phyloP scores from a whole-genome alignment of 257 asterid species.

The Galeopsis tetrahit region DNA sequence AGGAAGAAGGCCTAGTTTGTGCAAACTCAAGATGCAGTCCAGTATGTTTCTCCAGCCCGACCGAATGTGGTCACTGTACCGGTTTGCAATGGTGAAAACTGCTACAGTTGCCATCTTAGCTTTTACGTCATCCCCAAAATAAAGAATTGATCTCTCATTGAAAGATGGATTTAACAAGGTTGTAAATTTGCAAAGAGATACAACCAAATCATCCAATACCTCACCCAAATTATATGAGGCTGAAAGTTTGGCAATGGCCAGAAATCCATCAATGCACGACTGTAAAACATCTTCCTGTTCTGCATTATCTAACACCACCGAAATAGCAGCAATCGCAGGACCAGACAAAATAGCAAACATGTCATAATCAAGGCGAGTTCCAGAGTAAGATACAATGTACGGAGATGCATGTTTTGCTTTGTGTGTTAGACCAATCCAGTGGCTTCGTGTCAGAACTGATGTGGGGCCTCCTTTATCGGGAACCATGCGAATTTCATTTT shows the following conservation, averaged over 20 bases:
- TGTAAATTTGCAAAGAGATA: constrained; percentile 86
- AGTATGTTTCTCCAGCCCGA: constrained; percentile 91
- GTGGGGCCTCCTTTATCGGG: constrained; percentile 69
- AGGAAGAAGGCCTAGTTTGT: constrained; percentile 85
- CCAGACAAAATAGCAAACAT: constrained; percentile 84
- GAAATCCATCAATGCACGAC: constrained; percentile 79
- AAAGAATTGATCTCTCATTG: constrained; percentile 61
- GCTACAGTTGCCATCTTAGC: constrained; percentile 85
- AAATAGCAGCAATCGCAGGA: constrained; percentile 86
- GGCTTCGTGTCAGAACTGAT: constrained; percentile 63
- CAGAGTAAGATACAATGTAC: constrained; percentile 60
- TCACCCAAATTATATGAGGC: constrained; percentile 66
- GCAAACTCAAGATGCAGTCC: constrained; percentile 89
- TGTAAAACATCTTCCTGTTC: constrained; percentile 71
- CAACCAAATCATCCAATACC: constrained; percentile 83
- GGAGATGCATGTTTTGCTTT: constrained; percentile 71
- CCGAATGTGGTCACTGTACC: constrained; percentile 81
- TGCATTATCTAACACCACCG: constrained; percentile 85
- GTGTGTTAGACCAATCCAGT: constrained; percentile 88
- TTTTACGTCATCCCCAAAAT: constrained; percentile 77
- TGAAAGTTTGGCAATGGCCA: constrained; percentile 82
- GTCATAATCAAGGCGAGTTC: constrained; percentile 73
- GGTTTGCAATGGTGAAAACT: constrained; percentile 79
- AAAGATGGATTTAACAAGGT: constrained; percentile 68
- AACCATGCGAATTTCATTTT: constrained; percentile 83